Conservation (phyloP, 768 basidiomycete species). For the Lenzites betulinus region DNA sequence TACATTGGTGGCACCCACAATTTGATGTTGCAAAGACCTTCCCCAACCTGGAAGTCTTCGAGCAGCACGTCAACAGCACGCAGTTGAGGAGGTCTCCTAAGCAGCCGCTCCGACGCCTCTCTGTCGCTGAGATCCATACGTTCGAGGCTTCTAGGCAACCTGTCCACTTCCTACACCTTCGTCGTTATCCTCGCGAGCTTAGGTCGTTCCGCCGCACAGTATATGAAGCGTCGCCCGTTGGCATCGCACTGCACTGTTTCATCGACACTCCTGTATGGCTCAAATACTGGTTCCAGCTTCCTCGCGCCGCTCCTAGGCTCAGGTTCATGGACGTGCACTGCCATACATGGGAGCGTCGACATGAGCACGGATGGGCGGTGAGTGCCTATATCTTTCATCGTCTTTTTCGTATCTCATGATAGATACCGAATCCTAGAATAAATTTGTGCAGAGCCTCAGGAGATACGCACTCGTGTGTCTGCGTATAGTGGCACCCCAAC, state of each 20-base stretch:
- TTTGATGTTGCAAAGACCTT: slow-evolving; percentile 8
- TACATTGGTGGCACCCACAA: slow-evolving; percentile 7
- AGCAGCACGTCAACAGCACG: slow-evolving; percentile 12
- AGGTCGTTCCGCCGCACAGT: slow-evolving; percentile 9
- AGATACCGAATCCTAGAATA: not conserved
- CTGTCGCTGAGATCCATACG: slow-evolving; percentile 2
- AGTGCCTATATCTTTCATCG: not conserved
- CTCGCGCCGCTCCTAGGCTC: slow-evolving; percentile 7
- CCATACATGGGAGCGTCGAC: slow-evolving; percentile 12
- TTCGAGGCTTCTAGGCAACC: not conserved
- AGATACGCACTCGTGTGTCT: slow-evolving; percentile 9
- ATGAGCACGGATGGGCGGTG: slow-evolving; percentile 13
- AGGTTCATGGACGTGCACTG: slow-evolving; percentile 15
- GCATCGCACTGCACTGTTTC: slow-evolving; percentile 12
- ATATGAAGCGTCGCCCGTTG: slow-evolving; percentile 10
- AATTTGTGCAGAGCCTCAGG: slow-evolving; percentile 9
- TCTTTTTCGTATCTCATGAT: not conserved
- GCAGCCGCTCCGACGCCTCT: slow-evolving; percentile 9
- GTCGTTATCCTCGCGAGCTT: slow-evolving; percentile 12
- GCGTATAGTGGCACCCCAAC: slow-evolving; percentile 12
- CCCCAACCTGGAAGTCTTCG: slow-evolving; percentile 4
- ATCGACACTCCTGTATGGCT: slow-evolving; percentile 11
- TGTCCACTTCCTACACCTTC: slow-evolving; percentile 12
- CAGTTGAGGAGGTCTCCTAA: not conserved
- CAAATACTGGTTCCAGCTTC: slow-evolving; percentile 13